Evolutionary conservation across 768 basidiomycete genomes (phyloP).

Genomic region (Tulasnella sp.): DNA sequence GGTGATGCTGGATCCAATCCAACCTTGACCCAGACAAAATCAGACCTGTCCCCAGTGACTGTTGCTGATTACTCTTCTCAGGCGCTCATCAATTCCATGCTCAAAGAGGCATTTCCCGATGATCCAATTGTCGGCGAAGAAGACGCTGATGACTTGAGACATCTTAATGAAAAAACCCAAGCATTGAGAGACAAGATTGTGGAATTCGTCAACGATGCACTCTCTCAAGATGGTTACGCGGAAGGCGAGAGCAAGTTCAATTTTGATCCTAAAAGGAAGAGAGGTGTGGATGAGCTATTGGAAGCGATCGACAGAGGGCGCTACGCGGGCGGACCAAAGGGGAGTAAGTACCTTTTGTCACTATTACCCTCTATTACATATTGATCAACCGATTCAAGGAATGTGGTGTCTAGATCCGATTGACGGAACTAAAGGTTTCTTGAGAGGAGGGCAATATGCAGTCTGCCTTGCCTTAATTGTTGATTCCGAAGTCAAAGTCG

Average conservation of each 20-base stretch:
- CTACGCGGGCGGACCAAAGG: slow-evolving; percentile 52
- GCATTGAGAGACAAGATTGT: slow-evolving; percentile 54
- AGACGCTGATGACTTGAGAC: slow-evolving; percentile 66
- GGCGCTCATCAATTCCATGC: slow-evolving; percentile 75
- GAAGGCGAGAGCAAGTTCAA: no score
- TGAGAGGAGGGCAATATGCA: slow-evolving; percentile 85
- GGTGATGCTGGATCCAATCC: no score
- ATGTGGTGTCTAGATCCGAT: slow-evolving; percentile 86
- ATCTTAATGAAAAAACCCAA: slow-evolving; percentile 25
- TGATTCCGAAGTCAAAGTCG: slow-evolving; percentile 63
- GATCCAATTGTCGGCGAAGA: slow-evolving; percentile 94
- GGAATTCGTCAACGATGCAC: slow-evolving; percentile 66
- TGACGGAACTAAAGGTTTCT: slow-evolving; percentile 88
- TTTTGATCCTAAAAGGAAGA: slow-evolving; percentile 35
- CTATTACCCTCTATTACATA: neutral
- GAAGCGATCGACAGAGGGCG: slow-evolving; percentile 79
- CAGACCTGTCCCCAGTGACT: slow-evolving; percentile 85
- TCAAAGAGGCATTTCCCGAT: slow-evolving; percentile 60
- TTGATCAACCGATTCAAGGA: slow-evolving; percentile 30
- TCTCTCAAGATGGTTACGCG: no score
- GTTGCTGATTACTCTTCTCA: slow-evolving; percentile 93
- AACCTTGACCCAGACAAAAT: slow-evolving; percentile 80
- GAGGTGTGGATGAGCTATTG: slow-evolving; percentile 45
- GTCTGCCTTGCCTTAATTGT: slow-evolving; percentile 79
- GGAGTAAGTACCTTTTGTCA: slow-evolving; percentile 40